A percentile compares a stretch with the other conserved stretches of the same genome.
These are phyloP conservation scores for Cyanodermella asteris DNA, from an alignment of 2,329 filamentous ascomycete genomes.

Conservation along the genomic window DNA sequence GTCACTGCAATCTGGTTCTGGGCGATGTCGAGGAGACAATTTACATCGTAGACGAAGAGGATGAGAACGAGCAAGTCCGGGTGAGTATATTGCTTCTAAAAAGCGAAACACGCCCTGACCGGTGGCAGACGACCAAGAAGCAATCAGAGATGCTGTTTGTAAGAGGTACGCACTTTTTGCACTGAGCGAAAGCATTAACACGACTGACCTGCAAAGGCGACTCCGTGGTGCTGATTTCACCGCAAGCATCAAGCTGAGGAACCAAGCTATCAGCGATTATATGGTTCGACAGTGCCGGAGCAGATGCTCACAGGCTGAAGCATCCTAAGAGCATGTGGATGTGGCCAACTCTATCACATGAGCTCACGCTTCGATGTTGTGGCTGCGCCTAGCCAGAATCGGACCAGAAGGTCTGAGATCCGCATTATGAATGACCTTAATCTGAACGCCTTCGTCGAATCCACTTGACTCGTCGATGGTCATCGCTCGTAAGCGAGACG, in stretches of 20 bases:
- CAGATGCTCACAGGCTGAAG: too few species aligned
- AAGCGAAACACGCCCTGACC: conserved; percentile 1
- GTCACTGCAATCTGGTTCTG: conserved; percentile 89
- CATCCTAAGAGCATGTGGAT: too few species aligned
- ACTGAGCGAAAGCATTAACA: neutral
- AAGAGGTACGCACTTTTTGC: conserved; percentile 41
- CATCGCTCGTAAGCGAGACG: too few species aligned
- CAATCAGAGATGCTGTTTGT: conserved; percentile 98
- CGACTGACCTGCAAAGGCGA: conserved; percentile 1
- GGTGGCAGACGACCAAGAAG: conserved; percentile 62
- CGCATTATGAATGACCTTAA: too few species aligned
- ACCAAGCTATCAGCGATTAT: neutral
- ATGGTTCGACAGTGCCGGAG: too few species aligned
- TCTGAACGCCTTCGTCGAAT: too few species aligned
- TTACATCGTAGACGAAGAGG: conserved; percentile 75
- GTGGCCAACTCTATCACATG: too few species aligned
- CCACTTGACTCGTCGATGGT: too few species aligned
- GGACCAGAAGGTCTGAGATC: too few species aligned
- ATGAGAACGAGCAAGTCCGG: conserved; percentile 51
- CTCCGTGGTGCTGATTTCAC: conserved; percentile 7
- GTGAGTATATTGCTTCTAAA: conserved; percentile 22
- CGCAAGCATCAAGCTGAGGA: conserved; percentile 6
- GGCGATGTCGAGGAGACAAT: conserved; percentile 96
- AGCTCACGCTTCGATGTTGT: too few species aligned
- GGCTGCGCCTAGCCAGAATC: too few species aligned